A percentile compares a stretch with the other conserved stretches of the same genome.
Conservation (phyloP, 2,329 filamentous ascomycete species). For the Fusarium humuli region DNA sequence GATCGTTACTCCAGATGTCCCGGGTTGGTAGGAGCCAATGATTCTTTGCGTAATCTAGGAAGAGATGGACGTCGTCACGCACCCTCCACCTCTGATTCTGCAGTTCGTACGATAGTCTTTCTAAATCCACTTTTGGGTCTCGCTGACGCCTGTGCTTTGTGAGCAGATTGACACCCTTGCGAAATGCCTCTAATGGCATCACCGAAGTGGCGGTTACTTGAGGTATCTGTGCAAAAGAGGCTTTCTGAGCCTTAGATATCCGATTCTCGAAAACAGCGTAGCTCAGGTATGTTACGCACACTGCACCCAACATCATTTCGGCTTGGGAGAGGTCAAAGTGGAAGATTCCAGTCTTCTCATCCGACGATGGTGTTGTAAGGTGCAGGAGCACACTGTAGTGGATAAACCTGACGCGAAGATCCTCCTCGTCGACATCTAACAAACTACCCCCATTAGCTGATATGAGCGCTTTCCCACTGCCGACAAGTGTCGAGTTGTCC, state of each 20-base stretch:
- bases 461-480: rapidly evolving
- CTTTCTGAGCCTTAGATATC: too few species aligned
- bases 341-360: rapidly evolving
- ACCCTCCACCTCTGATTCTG: rapidly evolving
- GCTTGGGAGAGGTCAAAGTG: rapidly evolving
- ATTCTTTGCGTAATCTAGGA: too few species aligned
- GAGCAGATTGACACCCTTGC: rapidly evolving
- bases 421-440: background rate
- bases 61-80: too few species aligned
- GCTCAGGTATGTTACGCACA: too few species aligned
- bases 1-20: too few species aligned
- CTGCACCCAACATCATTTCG: background rate
- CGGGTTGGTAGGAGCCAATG: rapidly evolving
- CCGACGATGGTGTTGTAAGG: rapidly evolving
- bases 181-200: too few species aligned
- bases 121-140: too few species aligned
- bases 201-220: rapidly evolving
- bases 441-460: background rate
- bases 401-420: background rate
- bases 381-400: background rate
- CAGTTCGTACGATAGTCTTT: rapidly evolving
- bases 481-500: rapidly evolving
- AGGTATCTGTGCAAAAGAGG: too few species aligned
- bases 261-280: too few species aligned
- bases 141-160: rapidly evolving